phyloP scores from a whole-genome alignment of 768 basidiomycete species.

The Tylopilus sp. region DNA sequence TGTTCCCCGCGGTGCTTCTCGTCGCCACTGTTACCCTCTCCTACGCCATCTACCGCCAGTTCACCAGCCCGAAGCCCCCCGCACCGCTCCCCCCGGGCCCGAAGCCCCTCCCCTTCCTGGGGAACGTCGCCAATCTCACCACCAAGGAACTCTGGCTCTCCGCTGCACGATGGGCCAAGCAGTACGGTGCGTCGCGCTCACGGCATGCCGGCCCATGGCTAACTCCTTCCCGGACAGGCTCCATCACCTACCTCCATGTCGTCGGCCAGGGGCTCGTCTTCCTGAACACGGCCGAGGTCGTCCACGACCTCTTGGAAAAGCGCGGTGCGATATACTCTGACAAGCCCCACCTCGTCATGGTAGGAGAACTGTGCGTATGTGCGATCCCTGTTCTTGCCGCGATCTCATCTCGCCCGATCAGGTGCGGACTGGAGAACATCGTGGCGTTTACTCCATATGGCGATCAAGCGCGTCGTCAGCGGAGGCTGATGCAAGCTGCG shows the following conservation, averaged over 20 bases:
- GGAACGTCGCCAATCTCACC: conserved; percentile 60
- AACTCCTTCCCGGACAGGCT: conserved; percentile 36
- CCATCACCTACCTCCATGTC: conserved; percentile 60
- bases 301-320: conserved; percentile 65
- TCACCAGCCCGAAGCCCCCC: conserved; percentile 19
- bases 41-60: conserved; percentile 17
- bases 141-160: conserved; percentile 62
- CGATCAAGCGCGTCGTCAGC: conserved; percentile 59
- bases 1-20: conserved; percentile 22
- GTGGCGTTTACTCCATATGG: conserved; percentile 68
- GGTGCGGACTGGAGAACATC: conserved; percentile 66
- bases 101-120: conserved; percentile 58
- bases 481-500: conserved; percentile 63
- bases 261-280: conserved; percentile 68
- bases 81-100: conserved; percentile 64
- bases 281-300: conserved; percentile 57
- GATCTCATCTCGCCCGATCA: conserved; percentile 18
- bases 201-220: no score
- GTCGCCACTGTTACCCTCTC: conserved; percentile 10
- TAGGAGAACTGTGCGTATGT: conserved; percentile 58
- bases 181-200: conserved; percentile 48
- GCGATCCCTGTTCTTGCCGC: not conserved
- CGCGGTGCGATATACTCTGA: conserved; percentile 72
- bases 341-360: conserved; percentile 68
- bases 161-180: conserved; percentile 57